These are phyloP conservation scores for Phaffia tasmanica DNA, from an alignment of 768 basidiomycete species.

Conservation along the genomic window DNA sequence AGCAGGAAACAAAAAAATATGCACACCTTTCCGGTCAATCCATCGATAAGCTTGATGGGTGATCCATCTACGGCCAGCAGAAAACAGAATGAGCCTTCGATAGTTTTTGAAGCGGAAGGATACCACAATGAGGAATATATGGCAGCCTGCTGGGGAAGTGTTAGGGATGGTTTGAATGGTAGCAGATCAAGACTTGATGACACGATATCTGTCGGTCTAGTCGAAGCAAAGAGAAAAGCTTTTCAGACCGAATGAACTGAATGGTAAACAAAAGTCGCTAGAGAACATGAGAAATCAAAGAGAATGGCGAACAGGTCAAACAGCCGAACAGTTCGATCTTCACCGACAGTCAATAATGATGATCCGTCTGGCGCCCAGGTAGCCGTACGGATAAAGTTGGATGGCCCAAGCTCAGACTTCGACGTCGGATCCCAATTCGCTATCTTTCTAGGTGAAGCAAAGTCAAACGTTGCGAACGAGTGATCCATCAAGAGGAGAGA, in stretches of 20 bases:
- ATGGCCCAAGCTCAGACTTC: background rate
- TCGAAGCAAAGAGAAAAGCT: background rate
- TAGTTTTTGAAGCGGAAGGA: slow-evolving; percentile 53
- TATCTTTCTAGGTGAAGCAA: slow-evolving; percentile 9
- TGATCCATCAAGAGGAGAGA: background rate
- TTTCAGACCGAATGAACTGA: slow-evolving; percentile 17
- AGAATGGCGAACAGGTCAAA: slow-evolving; percentile 42
- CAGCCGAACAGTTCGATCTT: slow-evolving; percentile 55
- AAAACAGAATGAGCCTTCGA: slow-evolving; percentile 67
- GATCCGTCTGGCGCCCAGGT: slow-evolving; percentile 68
- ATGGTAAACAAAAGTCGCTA: background rate
- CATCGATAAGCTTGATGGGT: slow-evolving; percentile 77
- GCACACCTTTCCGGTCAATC: slow-evolving; percentile 55
- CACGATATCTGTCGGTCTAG: slow-evolving; percentile 14
- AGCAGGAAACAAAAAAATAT: background rate
- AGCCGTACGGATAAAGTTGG: slow-evolving; percentile 49
- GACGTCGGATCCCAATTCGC: slow-evolving; percentile 5
- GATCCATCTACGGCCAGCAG: slow-evolving; percentile 70
- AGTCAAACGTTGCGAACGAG: slow-evolving; percentile 10
- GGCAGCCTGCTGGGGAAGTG: slow-evolving; percentile 51
- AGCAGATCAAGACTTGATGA: slow-evolving; percentile 8
- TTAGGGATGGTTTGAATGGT: slow-evolving; percentile 27
- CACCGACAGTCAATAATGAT: slow-evolving; percentile 54
- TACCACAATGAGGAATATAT: slow-evolving; percentile 78
- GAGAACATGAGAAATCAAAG: background rate